Evolutionary conservation across 73 alveolate species (phyloP), one percentile per base, ranked within the genome.

Genomic region (Halteria grandinella): DNA sequence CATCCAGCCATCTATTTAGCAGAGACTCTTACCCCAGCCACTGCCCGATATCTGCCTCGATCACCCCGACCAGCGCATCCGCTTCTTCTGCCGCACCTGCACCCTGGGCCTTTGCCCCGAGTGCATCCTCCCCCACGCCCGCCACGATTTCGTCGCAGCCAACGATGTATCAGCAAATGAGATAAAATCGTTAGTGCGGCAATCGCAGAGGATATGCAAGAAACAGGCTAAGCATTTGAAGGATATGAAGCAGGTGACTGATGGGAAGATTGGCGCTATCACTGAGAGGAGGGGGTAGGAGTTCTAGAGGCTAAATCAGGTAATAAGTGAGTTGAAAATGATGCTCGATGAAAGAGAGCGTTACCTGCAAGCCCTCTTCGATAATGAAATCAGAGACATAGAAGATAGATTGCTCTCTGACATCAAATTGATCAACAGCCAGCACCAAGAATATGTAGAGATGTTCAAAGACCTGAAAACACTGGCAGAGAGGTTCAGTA

Each of bases 1-100:
- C n/a, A n/a, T n/a, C n/a, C n/a, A n/a, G n/a, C n/a, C n/a, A n/a
- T n/a, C n/a, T n/a, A n/a, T n/a, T n/a, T n/a, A n/a, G n/a, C n/a
- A n/a, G n/a, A n/a, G n/a, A n/a, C n/a, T n/a, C n/a, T n/a, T n/a
- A n/a, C n/a, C n/a, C n/a, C n/a, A n/a, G 53, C 80, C 80, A 10
- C 75, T 83, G 7, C 50, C 69, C 48, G 77, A 62, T 0, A 27
- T 73, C 29, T 83, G 92, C 59, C 70, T 62, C n/a, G n/a, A 33
- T 17, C 92, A 83, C 50, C 58, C 78, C 11, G 48, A 50, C 21
- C 88, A 83, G 34, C 6, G 2, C 5, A 83, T 83, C 10, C 72
- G 74, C 50, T 83, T 73, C 57, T 83, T 73, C 64, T 83, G 92
- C 55, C 44, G 92, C 59, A 60, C 25, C 3, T 83, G 92, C 45